These are phyloP conservation scores for Amylostereum areolatum DNA, from an alignment of 1,284 basidiomycete species.

Conservation along the genomic window DNA sequence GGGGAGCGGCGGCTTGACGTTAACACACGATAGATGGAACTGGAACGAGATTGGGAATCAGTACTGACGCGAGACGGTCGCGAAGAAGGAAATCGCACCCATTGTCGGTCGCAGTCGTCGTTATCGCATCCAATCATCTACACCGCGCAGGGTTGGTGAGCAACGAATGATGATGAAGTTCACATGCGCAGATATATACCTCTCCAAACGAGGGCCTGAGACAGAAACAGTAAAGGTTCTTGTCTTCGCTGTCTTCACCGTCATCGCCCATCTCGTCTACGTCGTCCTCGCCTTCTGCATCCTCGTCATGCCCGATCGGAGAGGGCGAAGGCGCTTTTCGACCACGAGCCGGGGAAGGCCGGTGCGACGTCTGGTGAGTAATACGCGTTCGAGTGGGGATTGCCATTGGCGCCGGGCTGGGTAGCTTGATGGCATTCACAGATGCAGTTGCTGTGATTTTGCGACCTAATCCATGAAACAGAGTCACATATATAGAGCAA, in stretches of 20 bases:
- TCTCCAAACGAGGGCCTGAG: conserved; percentile 61
- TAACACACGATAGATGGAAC: conserved; percentile 62
- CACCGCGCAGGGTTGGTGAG: neutral
- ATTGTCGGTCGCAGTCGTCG: conserved; percentile 62
- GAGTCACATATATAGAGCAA: neutral
- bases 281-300: conserved; percentile 36
- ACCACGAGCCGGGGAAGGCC: conserved; percentile 23
- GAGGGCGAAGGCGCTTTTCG: conserved; percentile 26
- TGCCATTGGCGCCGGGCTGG: conserved; percentile 27
- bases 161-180: neutral
- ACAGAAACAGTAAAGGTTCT: conserved; percentile 60
- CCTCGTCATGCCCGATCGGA: conserved; percentile 37
- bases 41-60: conserved; percentile 15
- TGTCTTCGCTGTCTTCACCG: conserved; percentile 45
- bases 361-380: conserved; percentile 22
- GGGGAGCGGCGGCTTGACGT: conserved; percentile 52
- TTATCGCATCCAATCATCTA: conserved; percentile 72
- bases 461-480: conserved; percentile 15
- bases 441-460: conserved; percentile 17
- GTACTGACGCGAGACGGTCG: conserved; percentile 4
- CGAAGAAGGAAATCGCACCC: conserved; percentile 38
- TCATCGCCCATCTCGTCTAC: conserved; percentile 38
- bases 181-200: conserved; percentile 27
- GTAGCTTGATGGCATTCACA: conserved; percentile 27
- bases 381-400: conserved; percentile 16